Evolutionary conservation across 1,284 basidiomycete species (phyloP), one percentile per base, ranked within the genome.

Genomic region (Cutaneotrichosporon cavernicola): DNA sequence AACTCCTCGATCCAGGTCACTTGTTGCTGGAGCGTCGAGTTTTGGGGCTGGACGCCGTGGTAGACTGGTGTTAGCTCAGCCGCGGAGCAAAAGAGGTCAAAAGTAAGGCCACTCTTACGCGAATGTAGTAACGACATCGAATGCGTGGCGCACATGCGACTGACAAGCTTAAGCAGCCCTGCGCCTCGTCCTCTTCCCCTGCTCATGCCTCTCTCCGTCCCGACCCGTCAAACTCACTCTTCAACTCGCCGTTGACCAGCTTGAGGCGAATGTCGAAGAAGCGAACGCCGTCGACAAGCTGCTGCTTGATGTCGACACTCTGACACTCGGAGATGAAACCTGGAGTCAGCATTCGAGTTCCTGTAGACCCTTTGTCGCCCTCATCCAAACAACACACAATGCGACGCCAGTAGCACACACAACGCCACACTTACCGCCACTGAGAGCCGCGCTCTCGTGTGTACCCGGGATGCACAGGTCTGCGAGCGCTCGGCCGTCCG

Each of bases 211-310:
- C 26, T 3, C 26, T 26, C 26, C 26, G 26, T 26, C 26, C 26
- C 26, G 26, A 26, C 26, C 26, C 26, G 1, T 26, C 2, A 26
- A 8, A 72, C 76, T 58, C 59, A 79, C 78, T 72, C 62, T 78
- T 65, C 0, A 81, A 70, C 62, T 83, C 80, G 51, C 83, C 82
- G 21, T 89, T 76, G 53, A 88, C 82, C 52, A 90, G 85, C 16
- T 89, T 84, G 16, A 95, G 86, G 1, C 92, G 87, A 58, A 96
- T 83, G 72, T 96, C 92, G 46, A 94, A 73, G 61, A 91, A 85
- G 10, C 92, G 87, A 63, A 93, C 87, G 2, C 91, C 81, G 50
- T 81, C 77, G 1, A 60, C 49, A 4, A 82, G 71, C 69, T 82
- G 81, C 40, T 75, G 72, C 11, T 60, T 60, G 34, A 81, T 70